Evolutionary conservation across 2,329 filamentous ascomycete species (phyloP).

Genomic region (Colletotrichum chlorophyti): DNA sequence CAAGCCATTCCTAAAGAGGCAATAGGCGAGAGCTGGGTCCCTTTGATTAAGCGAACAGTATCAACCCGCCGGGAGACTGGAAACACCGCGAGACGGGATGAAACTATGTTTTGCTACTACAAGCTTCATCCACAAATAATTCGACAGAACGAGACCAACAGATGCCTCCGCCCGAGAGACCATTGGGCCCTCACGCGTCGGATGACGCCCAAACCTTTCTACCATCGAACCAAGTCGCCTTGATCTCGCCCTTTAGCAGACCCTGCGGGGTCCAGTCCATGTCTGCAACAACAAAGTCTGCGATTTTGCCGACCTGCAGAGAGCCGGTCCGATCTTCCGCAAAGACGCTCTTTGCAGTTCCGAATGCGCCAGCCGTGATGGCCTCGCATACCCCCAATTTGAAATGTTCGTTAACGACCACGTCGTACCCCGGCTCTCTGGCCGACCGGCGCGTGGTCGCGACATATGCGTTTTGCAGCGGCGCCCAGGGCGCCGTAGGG

Average conservation of each 20-base stretch:
- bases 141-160: neutral
- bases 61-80: conserved; percentile 9
- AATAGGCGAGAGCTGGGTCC: conserved; percentile 1
- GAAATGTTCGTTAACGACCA: conserved; percentile 54
- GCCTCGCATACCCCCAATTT: conserved; percentile 53
- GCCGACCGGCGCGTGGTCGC: conserved; percentile 58
- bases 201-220: conserved; percentile 38
- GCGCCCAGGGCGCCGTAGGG: conserved; percentile 57
- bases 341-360: conserved; percentile 57
- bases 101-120: conserved; percentile 9
- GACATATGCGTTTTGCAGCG: conserved; percentile 57
- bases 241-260: conserved; percentile 48
- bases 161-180: neutral
- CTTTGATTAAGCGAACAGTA: conserved; percentile 6
- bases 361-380: conserved; percentile 52
- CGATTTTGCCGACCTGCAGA: conserved; percentile 54
- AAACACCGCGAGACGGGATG: conserved; percentile 27
- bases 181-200: neutral
- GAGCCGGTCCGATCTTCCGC: conserved; percentile 54
- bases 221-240: conserved; percentile 57
- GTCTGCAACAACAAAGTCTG: conserved; percentile 60
- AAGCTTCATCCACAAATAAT: conserved; percentile 4
- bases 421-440: conserved; percentile 45
- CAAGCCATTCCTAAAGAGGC: neutral
- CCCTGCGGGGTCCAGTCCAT: conserved; percentile 52